Base-by-base conservation (phyloP, 805 yeast species). In the Nakazawaea peltata region DNA sequence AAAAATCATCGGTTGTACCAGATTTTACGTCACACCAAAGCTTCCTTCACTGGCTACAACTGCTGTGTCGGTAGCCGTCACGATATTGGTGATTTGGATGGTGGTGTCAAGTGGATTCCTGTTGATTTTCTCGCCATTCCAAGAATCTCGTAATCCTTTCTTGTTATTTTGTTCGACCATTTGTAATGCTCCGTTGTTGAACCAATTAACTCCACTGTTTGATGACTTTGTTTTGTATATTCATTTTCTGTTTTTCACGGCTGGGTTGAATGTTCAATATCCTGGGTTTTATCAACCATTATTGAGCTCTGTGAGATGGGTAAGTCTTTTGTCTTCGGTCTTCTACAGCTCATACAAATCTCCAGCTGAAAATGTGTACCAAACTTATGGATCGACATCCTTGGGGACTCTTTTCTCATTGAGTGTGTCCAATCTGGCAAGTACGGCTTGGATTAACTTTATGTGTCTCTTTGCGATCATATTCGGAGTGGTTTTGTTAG, bases 251-350 rank as follows among this genome's bases (percentile, higher is more conserved):
- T 64, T 74, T 28, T 72, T 77, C 48, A 61, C 71, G 44, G 71
- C 70, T 5, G 79, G 73, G 4, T 55, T 80, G 19, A 65, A 66
- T 42, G 49, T 79, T 14, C 55, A 61, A 18, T 79, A 71, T 44
- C 86, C 87, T 0, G 83, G 81, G 0, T 76, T 71, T 46, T 72
- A 66, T 40, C 80, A 69, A 41, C 81, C 81, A 1, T 49, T 72
- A 11, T 51, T 75, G 31, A 59, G 74, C 3, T 54, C 64, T 12
- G 46, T 72, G 14, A 53, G 71, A 13, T 77, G 85, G 85, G 57
- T 69, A 28, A 70, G 76, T 1, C 53, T 79, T n/a, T 50, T 75
- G 38, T 66, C 37, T 23, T 10, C 28, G 3, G 32, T 44, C 6
- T 26, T 36, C 15, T 11, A 13, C 17, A 19, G n/a, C 22, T 23